A percentile compares a stretch with the other conserved stretches of the same genome.
Evolutionary conservation across 2,329 filamentous ascomycete genomes (phyloP).

Genomic region (Aureobasidium lini): DNA sequence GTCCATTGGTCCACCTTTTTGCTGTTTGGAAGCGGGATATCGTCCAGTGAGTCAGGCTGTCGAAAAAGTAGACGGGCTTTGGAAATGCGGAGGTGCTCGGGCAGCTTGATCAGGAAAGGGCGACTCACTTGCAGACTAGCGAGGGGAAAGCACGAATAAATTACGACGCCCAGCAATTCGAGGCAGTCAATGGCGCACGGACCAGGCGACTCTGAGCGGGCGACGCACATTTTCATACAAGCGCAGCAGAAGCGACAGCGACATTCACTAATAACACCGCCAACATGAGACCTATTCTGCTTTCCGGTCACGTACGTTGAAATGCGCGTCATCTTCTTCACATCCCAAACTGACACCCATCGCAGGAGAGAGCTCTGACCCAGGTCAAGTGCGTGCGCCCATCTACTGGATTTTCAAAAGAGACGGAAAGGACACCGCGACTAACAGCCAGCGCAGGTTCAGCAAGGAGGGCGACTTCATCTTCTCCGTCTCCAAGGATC

Average conservation of each 20-base stretch:
- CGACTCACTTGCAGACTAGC: neutral
- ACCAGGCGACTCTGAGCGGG: neutral
- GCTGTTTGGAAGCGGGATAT: no score
- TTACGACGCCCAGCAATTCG: neutral
- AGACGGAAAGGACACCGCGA: neutral
- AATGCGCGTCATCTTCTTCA: neutral
- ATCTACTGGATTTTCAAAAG: neutral
- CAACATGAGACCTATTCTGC: conserved; percentile 92
- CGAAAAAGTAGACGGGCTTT: neutral
- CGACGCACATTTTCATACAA: conserved; percentile 12
- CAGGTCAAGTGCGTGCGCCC: conserved; percentile 66
- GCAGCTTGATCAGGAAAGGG: neutral
- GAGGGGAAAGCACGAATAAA: neutral
- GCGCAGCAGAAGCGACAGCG: neutral
- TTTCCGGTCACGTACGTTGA: conserved; percentile 76
- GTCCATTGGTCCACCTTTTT: neutral
- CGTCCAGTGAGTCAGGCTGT: neutral
- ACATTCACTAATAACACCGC: conserved; percentile 19
- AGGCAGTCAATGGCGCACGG: neutral
- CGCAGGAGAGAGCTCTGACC: conserved; percentile 80
- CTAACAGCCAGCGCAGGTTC: conserved; percentile 49
- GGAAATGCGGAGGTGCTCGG: neutral
- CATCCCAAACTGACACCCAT: neutral
- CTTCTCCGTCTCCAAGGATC: conserved; percentile 93
- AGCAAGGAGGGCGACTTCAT: conserved; percentile 93